These are phyloP conservation scores for Wallacemonas sp. DNA, from an alignment of 208 protist species.

Conservation along the genomic window DNA sequence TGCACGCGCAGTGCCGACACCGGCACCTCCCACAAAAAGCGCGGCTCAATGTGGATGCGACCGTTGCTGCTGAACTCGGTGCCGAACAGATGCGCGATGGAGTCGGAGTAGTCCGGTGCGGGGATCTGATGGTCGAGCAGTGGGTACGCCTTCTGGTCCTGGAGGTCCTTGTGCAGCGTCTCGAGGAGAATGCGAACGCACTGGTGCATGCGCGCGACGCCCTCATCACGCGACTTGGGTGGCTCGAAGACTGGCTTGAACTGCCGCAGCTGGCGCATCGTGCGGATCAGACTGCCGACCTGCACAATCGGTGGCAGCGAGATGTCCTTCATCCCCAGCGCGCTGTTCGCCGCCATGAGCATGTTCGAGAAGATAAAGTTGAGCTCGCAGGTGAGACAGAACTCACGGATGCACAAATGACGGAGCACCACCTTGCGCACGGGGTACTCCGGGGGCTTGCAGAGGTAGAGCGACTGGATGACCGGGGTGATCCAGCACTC, in stretches of 20 bases:
- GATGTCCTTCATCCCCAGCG: slow-evolving; percentile 50
- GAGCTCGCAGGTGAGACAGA: slow-evolving; percentile 89
- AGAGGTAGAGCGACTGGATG: slow-evolving; percentile 86
- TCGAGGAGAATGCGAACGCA: slow-evolving; percentile 70
- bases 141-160: slow-evolving; percentile 78
- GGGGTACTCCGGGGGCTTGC: slow-evolving; percentile 80
- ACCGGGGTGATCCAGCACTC: slow-evolving; percentile 89
- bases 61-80: slow-evolving; percentile 77
- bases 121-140: slow-evolving; percentile 69
- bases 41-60: slow-evolving; percentile 71
- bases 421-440: slow-evolving; percentile 79
- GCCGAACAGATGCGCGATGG: slow-evolving; percentile 81
- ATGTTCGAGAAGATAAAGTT: slow-evolving; percentile 90
- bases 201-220: slow-evolving; percentile 84
- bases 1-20: slow-evolving; percentile 88
- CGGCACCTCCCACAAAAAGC: slow-evolving; percentile 91
- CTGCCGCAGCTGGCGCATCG: slow-evolving; percentile 69
- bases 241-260: slow-evolving; percentile 75
- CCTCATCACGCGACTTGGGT: slow-evolving; percentile 79
- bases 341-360: slow-evolving; percentile 62
- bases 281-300: slow-evolving; percentile 79
- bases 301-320: slow-evolving; percentile 86
- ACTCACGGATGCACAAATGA: slow-evolving; percentile 82
- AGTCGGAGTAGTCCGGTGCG: slow-evolving; percentile 62
- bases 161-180: slow-evolving; percentile 77